Base-by-base conservation (phyloP, 2,329 filamentous ascomycete genomes). In the Delphinella strobiligena region DNA sequence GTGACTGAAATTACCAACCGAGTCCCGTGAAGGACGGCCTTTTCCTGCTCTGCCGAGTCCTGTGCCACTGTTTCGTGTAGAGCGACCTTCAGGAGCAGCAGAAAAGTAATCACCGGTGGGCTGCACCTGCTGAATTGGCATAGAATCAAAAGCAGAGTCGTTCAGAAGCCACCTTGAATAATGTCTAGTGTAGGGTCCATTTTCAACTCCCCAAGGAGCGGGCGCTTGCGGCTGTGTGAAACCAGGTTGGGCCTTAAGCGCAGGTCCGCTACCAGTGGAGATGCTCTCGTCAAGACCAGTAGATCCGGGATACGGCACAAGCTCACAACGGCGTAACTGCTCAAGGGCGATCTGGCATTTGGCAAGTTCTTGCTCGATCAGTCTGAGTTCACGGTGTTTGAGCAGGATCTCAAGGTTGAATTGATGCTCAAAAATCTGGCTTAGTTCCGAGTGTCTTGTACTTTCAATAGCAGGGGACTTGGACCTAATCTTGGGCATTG, bases 81-180 rank as follows among this genome's bases (percentile, higher is more conserved):
- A 75, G 45, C 88, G 80, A 54, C 81, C 82, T 57, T 91, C 85
- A 15, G 46, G 40, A 16, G 44, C 44, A 5, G 45, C 36, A n/a
- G 41, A 40, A 14, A 46, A 45, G 34, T 51, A 48, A 5, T 38
- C 36, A 16, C 34, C 15, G 4, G 47, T 44, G 30, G 51, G 44
- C 15, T 46, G 40, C 14, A 49, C 38, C 9, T 48, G 43, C 8
- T 49, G 44, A 12, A 47, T 46, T 3, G 63, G 61, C 31, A 63
- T 51, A 9, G 66, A 56, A 44, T 95, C 89, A 60, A 96, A 96
- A 36, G 75, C 75, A 42, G 82, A 74, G 61, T 95, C 87, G 37
- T 83, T 84, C 44, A 96, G 79, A 49, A 98, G 75, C 91, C 91
- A 98, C 68, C 84, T 86, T 56, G 86, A 80, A 62, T 95, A 95